Conservation (phyloP, 202 grass and related monocot species). For the Miscanthus sacchariflorus region DNA sequence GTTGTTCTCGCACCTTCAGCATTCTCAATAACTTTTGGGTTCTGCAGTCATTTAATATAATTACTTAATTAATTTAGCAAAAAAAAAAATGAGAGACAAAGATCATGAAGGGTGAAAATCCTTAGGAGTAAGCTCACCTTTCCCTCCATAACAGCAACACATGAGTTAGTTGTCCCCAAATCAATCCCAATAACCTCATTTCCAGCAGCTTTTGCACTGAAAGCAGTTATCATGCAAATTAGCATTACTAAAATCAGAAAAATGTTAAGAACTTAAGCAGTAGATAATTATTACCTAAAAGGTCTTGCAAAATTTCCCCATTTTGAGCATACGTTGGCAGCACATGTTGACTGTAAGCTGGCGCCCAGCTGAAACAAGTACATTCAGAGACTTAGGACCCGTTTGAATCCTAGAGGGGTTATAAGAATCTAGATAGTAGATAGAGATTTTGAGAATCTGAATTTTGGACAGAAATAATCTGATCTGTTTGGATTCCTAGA, state of each 20-base stretch:
- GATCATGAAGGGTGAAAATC: neutral
- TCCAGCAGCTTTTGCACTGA: conserved; percentile 41
- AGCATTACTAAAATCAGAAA: neutral
- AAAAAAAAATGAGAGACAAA: neutral
- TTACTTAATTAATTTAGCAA: conserved; percentile 14
- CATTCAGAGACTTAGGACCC: neutral
- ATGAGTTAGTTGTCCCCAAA: conserved; percentile 45
- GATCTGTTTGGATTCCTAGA: neutral
- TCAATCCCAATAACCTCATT: conserved; percentile 47
- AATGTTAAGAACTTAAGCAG: neutral
- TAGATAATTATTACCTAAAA: conserved; percentile 29
- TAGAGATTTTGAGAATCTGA: neutral
- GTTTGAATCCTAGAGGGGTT: neutral
- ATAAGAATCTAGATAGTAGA: neutral
- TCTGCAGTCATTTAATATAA: conserved; percentile 51
- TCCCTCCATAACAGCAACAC: conserved; percentile 42
- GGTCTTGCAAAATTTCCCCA: conserved; percentile 40
- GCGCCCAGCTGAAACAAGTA: conserved; percentile 30
- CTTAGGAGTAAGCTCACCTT: conserved; percentile 15
- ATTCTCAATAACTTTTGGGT: conserved; percentile 79
- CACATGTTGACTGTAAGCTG: conserved; percentile 36
- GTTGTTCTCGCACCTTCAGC: conserved; percentile 73
- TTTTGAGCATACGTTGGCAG: conserved; percentile 25
- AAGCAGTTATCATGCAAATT: neutral
- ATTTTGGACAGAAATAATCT: neutral